A percentile compares a stretch with the other conserved stretches of the same genome.
phyloP scores from a whole-genome alignment of 306 rosid species.

The Sechiopsis laciniata region DNA sequence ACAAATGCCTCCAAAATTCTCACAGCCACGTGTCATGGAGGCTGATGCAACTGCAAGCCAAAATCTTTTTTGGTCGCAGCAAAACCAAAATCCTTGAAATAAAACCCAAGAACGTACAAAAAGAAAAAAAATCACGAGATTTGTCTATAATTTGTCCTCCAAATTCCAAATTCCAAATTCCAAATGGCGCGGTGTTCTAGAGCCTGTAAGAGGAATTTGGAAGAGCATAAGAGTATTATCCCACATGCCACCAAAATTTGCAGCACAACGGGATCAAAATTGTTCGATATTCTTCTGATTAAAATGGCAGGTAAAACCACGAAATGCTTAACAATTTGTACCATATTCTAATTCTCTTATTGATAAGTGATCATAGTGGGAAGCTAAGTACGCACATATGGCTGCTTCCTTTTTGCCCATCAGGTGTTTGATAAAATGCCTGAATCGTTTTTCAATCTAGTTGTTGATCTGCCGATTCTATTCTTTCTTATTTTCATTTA shows the following conservation, averaged over 20 bases:
- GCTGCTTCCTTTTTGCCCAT: slow-evolving; percentile 15
- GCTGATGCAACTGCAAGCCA: no score
- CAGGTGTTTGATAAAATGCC: slow-evolving; percentile 16
- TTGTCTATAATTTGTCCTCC: no score
- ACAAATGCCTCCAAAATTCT: no score
- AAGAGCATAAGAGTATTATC: slow-evolving; percentile 9
- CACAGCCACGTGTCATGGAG: no score
- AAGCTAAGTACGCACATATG: not conserved
- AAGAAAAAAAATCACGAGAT: no score
- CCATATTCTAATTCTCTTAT: slow-evolving; percentile 10
- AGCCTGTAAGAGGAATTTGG: not conserved
- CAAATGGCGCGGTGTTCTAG: not conserved
- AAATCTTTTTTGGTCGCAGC: no score
- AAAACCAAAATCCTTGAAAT: no score
- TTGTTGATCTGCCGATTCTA: slow-evolving; percentile 10
- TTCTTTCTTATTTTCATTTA: slow-evolving; percentile 2
- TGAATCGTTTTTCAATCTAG: not conserved
- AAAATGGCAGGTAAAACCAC: slow-evolving; percentile 11
- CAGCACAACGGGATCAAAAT: not conserved
- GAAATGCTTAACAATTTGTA: slow-evolving; percentile 9
- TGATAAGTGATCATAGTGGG: not conserved
- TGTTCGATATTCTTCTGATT: slow-evolving; percentile 17
- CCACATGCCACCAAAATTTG: not conserved
- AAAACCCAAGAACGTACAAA: no score
- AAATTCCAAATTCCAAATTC: not conserved